Conservation (phyloP, 108 stramenopile genomes). For the Skeletonema menzelii region DNA sequence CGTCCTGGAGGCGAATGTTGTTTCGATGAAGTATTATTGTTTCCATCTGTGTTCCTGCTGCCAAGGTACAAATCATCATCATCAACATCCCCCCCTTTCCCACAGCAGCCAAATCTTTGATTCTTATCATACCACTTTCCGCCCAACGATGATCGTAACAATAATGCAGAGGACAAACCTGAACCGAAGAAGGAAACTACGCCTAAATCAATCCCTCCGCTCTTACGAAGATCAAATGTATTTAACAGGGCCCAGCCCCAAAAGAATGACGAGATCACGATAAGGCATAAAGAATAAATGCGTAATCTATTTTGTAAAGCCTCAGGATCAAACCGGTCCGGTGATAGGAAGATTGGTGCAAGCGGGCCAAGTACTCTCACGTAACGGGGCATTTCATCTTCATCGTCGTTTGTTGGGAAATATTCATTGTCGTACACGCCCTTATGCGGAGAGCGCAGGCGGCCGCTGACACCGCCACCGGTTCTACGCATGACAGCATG, state of each 20-base stretch:
- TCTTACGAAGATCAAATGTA: conserved; percentile 27
- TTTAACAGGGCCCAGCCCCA: conserved; percentile 42
- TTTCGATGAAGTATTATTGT: background rate
- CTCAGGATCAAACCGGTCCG: conserved; percentile 26
- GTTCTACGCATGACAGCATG: background rate
- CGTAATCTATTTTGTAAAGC: conserved; percentile 21
- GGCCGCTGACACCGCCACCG: background rate
- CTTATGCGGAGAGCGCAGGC: background rate
- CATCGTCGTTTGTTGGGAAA: background rate
- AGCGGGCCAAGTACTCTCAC: conserved; percentile 18
- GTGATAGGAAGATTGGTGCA: conserved; percentile 10
- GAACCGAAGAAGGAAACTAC: conserved; percentile 41
- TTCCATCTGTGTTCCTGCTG: conserved; percentile 5
- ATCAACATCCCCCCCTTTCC: conserved; percentile 5
- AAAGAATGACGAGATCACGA: conserved; percentile 31
- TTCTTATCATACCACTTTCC: conserved; percentile 25
- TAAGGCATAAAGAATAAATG: conserved; percentile 17
- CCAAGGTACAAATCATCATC: conserved; percentile 5
- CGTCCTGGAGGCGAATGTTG: conserved; percentile 26
- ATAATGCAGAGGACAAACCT: conserved; percentile 19
- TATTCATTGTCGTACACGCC: background rate
- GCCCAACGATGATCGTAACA: conserved; percentile 24
- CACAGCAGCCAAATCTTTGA: conserved; percentile 16
- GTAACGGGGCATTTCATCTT: background rate
- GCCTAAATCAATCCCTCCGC: conserved; percentile 43